phyloP scores from a whole-genome alignment of 345 rosid genomes.

The Eucalyptus tenuipes region DNA sequence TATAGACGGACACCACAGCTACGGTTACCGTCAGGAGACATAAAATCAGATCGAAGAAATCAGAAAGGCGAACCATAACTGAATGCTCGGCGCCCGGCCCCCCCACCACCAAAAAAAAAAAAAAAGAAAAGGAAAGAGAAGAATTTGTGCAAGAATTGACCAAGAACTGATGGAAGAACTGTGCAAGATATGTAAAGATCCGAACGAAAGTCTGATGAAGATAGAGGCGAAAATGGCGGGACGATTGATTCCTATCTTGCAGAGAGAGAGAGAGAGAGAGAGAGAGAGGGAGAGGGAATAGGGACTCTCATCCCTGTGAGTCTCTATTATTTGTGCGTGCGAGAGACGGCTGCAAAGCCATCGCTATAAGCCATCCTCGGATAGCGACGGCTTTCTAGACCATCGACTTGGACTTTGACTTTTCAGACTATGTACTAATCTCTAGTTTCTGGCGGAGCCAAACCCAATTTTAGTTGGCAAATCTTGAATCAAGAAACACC shows the following conservation, averaged over 20 bases:
- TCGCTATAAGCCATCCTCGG: too few relatives aligned
- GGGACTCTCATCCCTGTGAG: not conserved
- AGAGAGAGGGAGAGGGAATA: not conserved
- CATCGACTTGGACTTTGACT: not conserved
- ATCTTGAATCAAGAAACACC: not conserved
- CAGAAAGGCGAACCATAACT: not conserved
- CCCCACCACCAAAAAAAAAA: too few relatives aligned
- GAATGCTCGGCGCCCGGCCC: not conserved
- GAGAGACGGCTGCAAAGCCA: not conserved
- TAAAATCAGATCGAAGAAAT: not conserved
- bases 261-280: not conserved
- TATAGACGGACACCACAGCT: not conserved
- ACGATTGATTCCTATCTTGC: not conserved
- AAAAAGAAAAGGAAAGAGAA: not conserved
- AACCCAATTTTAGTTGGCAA: not conserved
- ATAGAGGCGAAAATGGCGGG: not conserved
- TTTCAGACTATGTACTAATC: not conserved
- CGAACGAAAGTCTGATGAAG: not conserved
- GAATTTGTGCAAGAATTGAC: not conserved
- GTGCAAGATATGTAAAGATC: not conserved
- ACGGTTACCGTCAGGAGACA: not conserved
- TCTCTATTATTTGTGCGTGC: not conserved
- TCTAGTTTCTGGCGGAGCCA: not conserved
- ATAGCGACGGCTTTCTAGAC: not conserved
- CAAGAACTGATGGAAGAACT: not conserved